Percentiles rank a stretch among this genome's conserved stretches.
phyloP scores from a whole-genome alignment of 2,329 filamentous ascomycete genomes.

The Trichoderma sp. region DNA sequence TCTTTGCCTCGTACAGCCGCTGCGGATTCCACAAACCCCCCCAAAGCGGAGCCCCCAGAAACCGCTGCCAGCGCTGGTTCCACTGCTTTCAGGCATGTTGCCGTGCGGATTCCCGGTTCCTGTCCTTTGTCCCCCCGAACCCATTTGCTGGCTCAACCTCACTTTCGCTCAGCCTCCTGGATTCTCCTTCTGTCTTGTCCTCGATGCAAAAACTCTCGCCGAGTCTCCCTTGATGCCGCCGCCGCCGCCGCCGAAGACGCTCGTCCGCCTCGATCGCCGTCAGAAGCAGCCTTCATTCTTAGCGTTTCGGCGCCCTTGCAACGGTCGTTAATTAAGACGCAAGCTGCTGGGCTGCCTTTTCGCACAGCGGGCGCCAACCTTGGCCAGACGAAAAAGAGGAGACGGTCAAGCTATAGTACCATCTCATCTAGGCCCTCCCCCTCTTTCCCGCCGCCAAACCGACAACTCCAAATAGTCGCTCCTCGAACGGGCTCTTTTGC shows the following conservation, averaged over 20 bases:
- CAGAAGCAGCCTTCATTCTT: background rate
- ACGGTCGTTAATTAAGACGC: background rate
- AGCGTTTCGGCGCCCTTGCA: background rate
- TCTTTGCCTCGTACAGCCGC: background rate
- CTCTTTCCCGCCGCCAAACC: slow-evolving; percentile 18
- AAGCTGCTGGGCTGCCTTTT: slow-evolving; percentile 14
- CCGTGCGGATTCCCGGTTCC: slow-evolving; percentile 5
- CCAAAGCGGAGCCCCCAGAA: slow-evolving; percentile 7
- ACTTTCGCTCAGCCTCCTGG: slow-evolving; percentile 11
- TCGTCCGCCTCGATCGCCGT: background rate
- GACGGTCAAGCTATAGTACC: slow-evolving; percentile 11
- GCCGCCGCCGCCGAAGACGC: slow-evolving; percentile 8
- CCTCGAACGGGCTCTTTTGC: background rate
- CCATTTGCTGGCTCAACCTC: background rate
- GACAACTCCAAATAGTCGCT: slow-evolving; percentile 2
- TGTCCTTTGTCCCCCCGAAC: background rate
- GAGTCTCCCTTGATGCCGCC: slow-evolving; percentile 12
- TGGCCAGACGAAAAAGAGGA: slow-evolving; percentile 16
- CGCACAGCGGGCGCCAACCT: slow-evolving; percentile 17
- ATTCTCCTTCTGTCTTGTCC: background rate
- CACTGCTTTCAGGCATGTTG: too few species aligned
- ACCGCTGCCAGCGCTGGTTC: background rate
- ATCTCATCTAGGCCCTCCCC: slow-evolving; percentile 15
- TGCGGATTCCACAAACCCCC: slow-evolving; percentile 13
- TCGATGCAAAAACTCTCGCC: background rate